Conservation (phyloP, 352 stramenopile species). For the Pythium volutum region DNA sequence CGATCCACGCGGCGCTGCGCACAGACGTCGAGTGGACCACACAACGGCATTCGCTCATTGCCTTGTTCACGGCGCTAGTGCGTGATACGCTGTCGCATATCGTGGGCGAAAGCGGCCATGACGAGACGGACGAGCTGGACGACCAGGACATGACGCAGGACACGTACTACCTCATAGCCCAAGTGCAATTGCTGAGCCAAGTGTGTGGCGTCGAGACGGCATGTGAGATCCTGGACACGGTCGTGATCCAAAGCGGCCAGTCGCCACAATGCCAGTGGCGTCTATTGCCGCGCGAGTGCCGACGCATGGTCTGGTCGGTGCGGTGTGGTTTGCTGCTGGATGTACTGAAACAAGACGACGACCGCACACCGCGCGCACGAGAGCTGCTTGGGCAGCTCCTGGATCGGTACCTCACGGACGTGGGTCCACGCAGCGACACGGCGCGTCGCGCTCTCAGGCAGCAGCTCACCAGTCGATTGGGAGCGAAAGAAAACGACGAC, state of each 20-base stretch:
- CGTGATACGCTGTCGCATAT: constrained; percentile 12
- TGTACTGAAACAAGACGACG: background rate
- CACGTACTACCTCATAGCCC: constrained; percentile 17
- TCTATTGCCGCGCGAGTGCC: constrained; percentile 6
- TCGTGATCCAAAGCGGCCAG: constrained; percentile 8
- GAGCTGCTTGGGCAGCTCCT: constrained; percentile 10
- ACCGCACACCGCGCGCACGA: background rate
- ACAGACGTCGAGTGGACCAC: background rate
- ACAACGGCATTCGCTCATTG: background rate
- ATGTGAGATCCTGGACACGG: constrained; percentile 13
- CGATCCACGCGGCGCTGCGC: constrained; percentile 1
- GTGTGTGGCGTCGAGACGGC: constrained; percentile 5
- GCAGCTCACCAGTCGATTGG: background rate
- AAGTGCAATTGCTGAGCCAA: constrained; percentile 16
- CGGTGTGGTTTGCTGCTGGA: constrained; percentile 18
- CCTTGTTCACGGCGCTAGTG: background rate
- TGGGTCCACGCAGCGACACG: background rate
- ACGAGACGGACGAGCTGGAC: too few relatives aligned
- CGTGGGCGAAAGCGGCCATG: constrained; percentile 1
- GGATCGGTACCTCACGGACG: constrained; percentile 12
- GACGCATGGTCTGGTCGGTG: constrained; percentile 16
- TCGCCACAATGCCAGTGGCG: constrained; percentile 1
- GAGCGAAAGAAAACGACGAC: background rate
- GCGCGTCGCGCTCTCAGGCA: background rate
- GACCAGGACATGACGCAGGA: constrained; percentile 23